Base-by-base conservation (phyloP, 2,329 filamentous ascomycete genomes). In the Trichoderma endophyticum region DNA sequence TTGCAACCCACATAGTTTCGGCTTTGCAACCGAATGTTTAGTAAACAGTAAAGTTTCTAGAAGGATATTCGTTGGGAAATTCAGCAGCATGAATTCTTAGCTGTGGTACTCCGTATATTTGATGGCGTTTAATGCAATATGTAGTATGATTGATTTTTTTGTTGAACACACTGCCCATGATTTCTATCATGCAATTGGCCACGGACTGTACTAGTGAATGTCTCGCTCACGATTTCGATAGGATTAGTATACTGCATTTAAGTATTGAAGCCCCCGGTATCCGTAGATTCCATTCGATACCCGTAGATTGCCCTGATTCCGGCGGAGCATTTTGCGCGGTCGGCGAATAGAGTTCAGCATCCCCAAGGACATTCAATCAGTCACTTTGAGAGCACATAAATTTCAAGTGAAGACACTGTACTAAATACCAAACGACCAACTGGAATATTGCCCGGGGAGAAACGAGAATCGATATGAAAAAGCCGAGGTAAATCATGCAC, bases 381-480 rank as follows among this genome's bases (percentile, higher is more conserved):
- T 48, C n/a, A 21, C n/a, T 0, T 4, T 48, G n/a, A 21, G 8
- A 21, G n/a, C n/a, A 48, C n/a, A 48, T 48, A 21, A 1, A 9
- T 5, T n/a, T 21, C 43, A 48, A 21, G 18, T 11, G 21, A 2
- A n/a, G 3, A 11, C 5, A 7, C 2, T 11, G 18, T 21, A n/a
- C 43, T 3, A 5, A n/a, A 21, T 48, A 48, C 1, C 11, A 21
- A 7, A 8, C 1, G 15, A 11, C 9, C 0, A 21, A n/a, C 0
- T 21, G 8, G 8, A 21, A 9, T 48, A 2, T 4, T 21, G 12
- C 43, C 2, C n/a, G 8, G n/a, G 18, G 9, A 43, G 36, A 43
- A 2, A 39, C 8, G 15, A 3, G 36, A 43, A 8, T 43, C 9
- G 15, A 18, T 8, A n/a, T 8, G 7, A n/a, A 18, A 43, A 43